phyloP scores from a whole-genome alignment of 1,284 basidiomycete genomes.

The Tylopilus orsonianus region DNA sequence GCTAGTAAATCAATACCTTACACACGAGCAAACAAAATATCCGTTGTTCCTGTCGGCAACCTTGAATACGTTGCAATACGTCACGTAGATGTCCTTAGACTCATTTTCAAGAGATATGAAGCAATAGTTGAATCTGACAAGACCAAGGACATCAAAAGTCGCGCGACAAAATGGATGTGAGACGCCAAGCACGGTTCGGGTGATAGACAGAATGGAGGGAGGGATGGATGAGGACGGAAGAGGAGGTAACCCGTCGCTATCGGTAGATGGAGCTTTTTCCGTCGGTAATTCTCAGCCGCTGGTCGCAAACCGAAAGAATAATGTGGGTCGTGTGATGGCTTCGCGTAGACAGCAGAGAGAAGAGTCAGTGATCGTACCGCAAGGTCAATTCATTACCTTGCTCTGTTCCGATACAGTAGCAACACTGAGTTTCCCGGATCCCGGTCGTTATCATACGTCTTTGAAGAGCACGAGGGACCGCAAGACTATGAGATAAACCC shows the following conservation, averaged over 20 bases:
- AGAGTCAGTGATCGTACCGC: no score
- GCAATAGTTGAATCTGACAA: no score
- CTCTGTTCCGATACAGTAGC: not conserved
- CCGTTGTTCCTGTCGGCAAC: no score
- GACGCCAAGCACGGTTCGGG: not conserved
- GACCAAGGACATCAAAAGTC: no score
- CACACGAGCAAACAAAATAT: not conserved
- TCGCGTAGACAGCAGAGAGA: not conserved
- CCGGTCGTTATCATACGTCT: not conserved
- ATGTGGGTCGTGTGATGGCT: not conserved
- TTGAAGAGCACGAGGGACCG: not conserved
- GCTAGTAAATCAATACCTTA: not conserved
- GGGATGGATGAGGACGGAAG: not conserved
- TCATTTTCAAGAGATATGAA: no score
- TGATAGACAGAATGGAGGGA: not conserved
- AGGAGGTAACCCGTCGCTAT: not conserved
- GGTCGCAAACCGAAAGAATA: not conserved
- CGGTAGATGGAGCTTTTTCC: not conserved
- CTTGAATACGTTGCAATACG: no score
- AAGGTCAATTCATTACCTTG: not conserved
- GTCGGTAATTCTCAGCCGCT: not conserved
- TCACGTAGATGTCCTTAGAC: no score
- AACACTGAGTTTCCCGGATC: not conserved
- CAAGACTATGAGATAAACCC: not conserved
- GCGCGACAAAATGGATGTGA: no score